These are phyloP conservation scores for Hypomyces rosellus DNA, from an alignment of 2,329 filamentous ascomycete species.

Conservation along the genomic window DNA sequence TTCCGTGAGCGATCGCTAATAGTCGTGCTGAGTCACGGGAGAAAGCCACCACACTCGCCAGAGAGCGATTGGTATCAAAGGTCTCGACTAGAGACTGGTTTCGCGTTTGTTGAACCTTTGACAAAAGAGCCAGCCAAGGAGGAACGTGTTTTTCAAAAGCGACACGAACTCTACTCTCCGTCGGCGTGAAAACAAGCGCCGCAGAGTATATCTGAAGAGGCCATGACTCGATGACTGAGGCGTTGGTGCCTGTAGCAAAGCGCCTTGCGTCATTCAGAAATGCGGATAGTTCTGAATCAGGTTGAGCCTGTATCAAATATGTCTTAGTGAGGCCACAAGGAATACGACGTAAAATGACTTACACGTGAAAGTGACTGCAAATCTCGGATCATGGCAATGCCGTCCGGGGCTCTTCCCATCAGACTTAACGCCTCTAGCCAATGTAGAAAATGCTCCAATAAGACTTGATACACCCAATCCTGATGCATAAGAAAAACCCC, in stretches of 20 bases:
- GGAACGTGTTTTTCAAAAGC: too few relatives aligned
- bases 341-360: not conserved
- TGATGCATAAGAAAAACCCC: slow-evolving; percentile 18
- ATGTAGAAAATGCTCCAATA: slow-evolving; percentile 25
- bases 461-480: slow-evolving; percentile 25
- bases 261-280: not conserved
- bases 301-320: not conserved
- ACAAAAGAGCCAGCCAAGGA: too few relatives aligned
- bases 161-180: too few relatives aligned
- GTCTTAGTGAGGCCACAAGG: not conserved
- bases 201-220: too few relatives aligned
- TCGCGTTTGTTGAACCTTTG: too few relatives aligned
- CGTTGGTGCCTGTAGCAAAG: not conserved
- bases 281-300: not conserved
- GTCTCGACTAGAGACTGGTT: too few relatives aligned
- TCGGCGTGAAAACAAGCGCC: too few relatives aligned
- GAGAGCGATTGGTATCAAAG: too few relatives aligned
- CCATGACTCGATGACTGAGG: not conserved
- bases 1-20: too few relatives aligned
- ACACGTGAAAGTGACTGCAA: not conserved
- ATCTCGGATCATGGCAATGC: not conserved
- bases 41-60: too few relatives aligned
- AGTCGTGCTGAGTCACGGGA: too few relatives aligned
- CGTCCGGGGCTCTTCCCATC: slow-evolving; percentile 19
- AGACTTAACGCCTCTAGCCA: slow-evolving; percentile 35